Percentiles rank a stretch among this genome's conserved stretches.
Evolutionary conservation across 148 eudicot species (phyloP).

Genomic region (Suaeda aralocaspica): DNA sequence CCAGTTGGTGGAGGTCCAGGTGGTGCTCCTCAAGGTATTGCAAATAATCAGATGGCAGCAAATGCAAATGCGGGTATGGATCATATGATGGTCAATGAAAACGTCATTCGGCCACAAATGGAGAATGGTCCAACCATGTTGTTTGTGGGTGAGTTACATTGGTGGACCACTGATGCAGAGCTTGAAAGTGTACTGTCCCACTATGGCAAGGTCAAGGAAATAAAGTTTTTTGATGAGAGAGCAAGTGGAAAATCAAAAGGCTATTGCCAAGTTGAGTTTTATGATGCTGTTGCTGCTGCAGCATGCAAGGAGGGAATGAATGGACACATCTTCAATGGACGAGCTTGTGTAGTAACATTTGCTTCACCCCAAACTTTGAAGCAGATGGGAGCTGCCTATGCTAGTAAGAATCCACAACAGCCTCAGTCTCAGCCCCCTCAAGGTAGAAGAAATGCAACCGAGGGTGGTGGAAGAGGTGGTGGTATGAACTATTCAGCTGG

Average conservation of each 20-base stretch:
- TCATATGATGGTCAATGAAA: constrained; percentile 41
- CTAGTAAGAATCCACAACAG: constrained; percentile 59
- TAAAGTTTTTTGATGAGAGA: constrained; percentile 92
- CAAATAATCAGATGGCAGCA: constrained; percentile 34
- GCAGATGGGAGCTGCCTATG: constrained; percentile 73
- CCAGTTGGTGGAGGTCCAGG: constrained; percentile 34
- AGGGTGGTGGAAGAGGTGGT: constrained; percentile 64
- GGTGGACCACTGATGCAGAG: constrained; percentile 99
- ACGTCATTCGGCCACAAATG: constrained; percentile 43
- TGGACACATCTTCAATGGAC: constrained; percentile 75
- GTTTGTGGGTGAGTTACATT: constrained; percentile 93
- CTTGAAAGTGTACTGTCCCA: constrained; percentile 69
- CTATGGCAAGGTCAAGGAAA: constrained; percentile 83
- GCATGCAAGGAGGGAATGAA: constrained; percentile 90
- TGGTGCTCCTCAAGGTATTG: constrained; percentile 39
- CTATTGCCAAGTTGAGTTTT: constrained; percentile 93
- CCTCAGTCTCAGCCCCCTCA: constrained; percentile 59
- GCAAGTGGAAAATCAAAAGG: constrained; percentile 98
- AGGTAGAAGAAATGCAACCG: constrained; percentile 65
- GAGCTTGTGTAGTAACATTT: constrained; percentile 86
- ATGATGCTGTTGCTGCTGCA: constrained; percentile 55
- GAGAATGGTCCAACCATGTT: constrained; percentile 80
- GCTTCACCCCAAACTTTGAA: constrained; percentile 81
- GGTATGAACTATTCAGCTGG: constrained; percentile 55
- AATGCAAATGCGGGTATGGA: constrained; percentile 41